Conservation (phyloP, 805 yeast genomes). For the Candida peoriensis region DNA sequence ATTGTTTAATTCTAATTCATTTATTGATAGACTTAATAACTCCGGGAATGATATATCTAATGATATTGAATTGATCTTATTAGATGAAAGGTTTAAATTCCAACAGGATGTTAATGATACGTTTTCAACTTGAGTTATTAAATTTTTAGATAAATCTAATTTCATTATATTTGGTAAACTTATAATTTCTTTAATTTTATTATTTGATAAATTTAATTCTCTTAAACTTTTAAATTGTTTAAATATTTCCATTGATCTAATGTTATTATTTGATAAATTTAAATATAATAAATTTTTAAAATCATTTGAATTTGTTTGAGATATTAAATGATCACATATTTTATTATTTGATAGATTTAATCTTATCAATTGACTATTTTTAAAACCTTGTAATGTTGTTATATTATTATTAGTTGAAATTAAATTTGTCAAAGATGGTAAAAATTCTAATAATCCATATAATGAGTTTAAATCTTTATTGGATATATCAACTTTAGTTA, state of each 20-base stretch:
- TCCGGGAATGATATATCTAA: neutral
- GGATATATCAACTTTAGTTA: slow-evolving; percentile 30
- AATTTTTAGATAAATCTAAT: slow-evolving; percentile 32
- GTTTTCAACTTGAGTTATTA: slow-evolving; percentile 15
- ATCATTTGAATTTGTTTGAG: slow-evolving; percentile 11
- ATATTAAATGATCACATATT: slow-evolving; percentile 18
- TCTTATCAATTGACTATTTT: slow-evolving; percentile 8
- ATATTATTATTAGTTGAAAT: slow-evolving; percentile 13
- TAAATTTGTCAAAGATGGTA: slow-evolving; percentile 30
- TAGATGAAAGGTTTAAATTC: slow-evolving; percentile 12
- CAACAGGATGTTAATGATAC: slow-evolving; percentile 13
- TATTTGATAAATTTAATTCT: slow-evolving; percentile 25
- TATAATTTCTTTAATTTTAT: slow-evolving; percentile 27
- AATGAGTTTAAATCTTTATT: slow-evolving; percentile 31
- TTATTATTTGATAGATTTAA: slow-evolving; percentile 14
- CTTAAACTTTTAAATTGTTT: slow-evolving; percentile 22
- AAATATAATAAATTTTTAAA: slow-evolving; percentile 24
- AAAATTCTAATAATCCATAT: slow-evolving; percentile 33
- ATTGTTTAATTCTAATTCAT: neutral
- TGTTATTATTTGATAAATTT: slow-evolving; percentile 36
- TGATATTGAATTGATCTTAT: slow-evolving; percentile 8
- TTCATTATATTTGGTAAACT: slow-evolving; percentile 24
- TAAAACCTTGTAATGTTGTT: slow-evolving; percentile 21
- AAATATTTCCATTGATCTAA: slow-evolving; percentile 29
- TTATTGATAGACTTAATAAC: slow-evolving; percentile 1